Evolutionary conservation across 805 yeast species (phyloP).

Genomic region (Pichia pseudocactophila): DNA sequence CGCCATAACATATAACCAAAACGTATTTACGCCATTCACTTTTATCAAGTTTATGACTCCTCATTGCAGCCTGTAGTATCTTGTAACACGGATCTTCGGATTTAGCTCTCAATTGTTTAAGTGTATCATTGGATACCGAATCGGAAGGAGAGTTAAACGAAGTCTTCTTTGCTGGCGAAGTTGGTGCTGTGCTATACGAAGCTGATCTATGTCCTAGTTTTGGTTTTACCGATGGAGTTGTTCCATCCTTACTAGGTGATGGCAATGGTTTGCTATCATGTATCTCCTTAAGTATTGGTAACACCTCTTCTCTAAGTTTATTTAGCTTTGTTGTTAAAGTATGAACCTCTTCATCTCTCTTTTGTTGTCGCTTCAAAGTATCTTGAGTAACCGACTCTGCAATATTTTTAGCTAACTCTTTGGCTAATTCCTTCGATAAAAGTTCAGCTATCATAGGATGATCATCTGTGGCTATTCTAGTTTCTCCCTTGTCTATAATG

Average conservation of each 20-base stretch:
- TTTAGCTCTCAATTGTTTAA: conserved; percentile 76
- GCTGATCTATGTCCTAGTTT: conserved; percentile 15
- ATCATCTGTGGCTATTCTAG: conserved; percentile 1
- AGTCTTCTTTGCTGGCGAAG: neutral
- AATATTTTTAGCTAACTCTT: conserved; percentile 17
- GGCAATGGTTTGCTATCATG: conserved; percentile 66
- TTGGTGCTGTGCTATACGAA: neutral
- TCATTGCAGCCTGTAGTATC: conserved; percentile 81
- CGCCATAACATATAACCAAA: conserved; percentile 82
- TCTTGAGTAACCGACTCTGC: conserved; percentile 20
- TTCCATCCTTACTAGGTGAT: conserved; percentile 42
- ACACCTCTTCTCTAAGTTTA: conserved; percentile 52
- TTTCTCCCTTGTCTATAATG: conserved; percentile 26
- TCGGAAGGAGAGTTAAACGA: neutral
- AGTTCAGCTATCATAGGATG: conserved; percentile 22
- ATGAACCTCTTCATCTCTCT: conserved; percentile 16
- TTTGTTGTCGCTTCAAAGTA: neutral
- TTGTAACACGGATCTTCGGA: conserved; percentile 88
- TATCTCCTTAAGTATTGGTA: conserved; percentile 51
- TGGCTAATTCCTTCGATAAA: conserved; percentile 20
- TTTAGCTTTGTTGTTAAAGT: conserved; percentile 45
- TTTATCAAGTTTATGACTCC: conserved; percentile 66
- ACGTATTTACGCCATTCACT: conserved; percentile 87
- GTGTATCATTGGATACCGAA: conserved; percentile 43
- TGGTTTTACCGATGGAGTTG: conserved; percentile 48